Conservation (phyloP, 73 alveolate species). For the Blepharisma stoltei region DNA sequence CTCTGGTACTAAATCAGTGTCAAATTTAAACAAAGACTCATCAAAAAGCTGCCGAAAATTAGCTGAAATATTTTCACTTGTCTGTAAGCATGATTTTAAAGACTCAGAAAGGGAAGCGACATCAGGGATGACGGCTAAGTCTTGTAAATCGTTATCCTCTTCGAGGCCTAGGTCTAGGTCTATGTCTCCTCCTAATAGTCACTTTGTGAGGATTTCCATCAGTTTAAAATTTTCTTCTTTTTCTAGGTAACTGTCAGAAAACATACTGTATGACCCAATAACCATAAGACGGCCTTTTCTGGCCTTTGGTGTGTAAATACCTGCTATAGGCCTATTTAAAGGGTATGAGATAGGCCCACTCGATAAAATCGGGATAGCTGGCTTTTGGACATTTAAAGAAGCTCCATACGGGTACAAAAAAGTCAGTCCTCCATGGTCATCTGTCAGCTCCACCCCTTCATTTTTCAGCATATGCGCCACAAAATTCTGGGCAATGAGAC, state of each 20-base stretch:
- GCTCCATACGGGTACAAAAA: slow-evolving; percentile 97
- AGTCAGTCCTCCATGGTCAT: slow-evolving; percentile 83
- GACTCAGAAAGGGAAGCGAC: slow-evolving; percentile 79
- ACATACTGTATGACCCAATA: slow-evolving; percentile 45
- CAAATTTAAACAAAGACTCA: slow-evolving; percentile 77
- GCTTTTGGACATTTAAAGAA: slow-evolving; percentile 81
- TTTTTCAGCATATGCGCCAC: slow-evolving; percentile 13
- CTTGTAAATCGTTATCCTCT: slow-evolving; percentile 56
- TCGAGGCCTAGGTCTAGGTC: slow-evolving; percentile 61
- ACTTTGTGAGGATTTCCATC: slow-evolving; percentile 73
- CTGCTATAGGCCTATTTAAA: slow-evolving; percentile 51
- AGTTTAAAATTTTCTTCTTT: slow-evolving; percentile 63
- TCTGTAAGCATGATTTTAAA: slow-evolving; percentile 83
- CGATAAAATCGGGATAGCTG: slow-evolving; percentile 80
- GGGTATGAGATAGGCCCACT: slow-evolving; percentile 93
- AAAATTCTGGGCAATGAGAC: background rate
- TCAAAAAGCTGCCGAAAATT: slow-evolving; percentile 82
- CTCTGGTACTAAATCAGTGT: slow-evolving; percentile 86
- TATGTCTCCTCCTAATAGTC: slow-evolving; percentile 70
- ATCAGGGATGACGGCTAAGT: slow-evolving; percentile 84
- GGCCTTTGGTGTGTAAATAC: slow-evolving; percentile 38
- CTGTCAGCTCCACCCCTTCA: slow-evolving; percentile 48
- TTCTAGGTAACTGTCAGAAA: slow-evolving; percentile 51
- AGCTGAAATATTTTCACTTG: slow-evolving; percentile 83
- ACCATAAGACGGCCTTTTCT: slow-evolving; percentile 53